These are phyloP conservation scores for Fusarium compactum DNA, from an alignment of 2,329 filamentous ascomycete genomes.

Conservation along the genomic window DNA sequence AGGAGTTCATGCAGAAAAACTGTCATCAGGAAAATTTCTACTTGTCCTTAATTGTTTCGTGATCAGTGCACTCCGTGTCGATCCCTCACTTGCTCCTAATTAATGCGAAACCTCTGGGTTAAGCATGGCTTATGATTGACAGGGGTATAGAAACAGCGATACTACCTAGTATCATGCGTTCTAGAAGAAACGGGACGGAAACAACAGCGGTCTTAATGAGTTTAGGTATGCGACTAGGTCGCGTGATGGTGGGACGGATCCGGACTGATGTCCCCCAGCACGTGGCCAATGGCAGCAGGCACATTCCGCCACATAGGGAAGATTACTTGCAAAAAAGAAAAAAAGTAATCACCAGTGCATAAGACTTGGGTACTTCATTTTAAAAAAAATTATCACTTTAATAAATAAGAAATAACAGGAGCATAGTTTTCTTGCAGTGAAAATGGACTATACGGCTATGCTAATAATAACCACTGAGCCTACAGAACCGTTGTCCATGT, in stretches of 20 bases:
- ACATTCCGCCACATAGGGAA: neutral
- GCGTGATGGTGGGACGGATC: neutral
- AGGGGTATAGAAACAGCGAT: neutral
- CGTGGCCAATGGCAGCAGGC: slow-evolving; percentile 9
- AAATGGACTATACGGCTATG: neutral
- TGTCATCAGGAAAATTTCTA: neutral
- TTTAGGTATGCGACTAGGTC: neutral
- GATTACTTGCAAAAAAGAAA: neutral
- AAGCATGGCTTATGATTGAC: neutral
- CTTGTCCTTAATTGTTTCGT: neutral
- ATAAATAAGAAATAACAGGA: neutral
- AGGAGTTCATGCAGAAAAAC: neutral
- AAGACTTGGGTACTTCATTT: neutral
- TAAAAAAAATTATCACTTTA: fast-evolving
- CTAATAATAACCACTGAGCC: neutral
- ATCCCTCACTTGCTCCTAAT: neutral
- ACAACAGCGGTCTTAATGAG: neutral
- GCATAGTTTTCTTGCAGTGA: fast-evolving
- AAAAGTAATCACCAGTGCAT: neutral
- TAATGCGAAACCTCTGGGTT: neutral
- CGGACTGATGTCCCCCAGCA: neutral
- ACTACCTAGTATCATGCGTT: slow-evolving; percentile 6
- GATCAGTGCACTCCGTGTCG: neutral
- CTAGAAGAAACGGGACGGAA: neutral
- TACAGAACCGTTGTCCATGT: slow-evolving; percentile 1